Percentiles rank a stretch among this genome's conserved stretches.
These are phyloP conservation scores for Lactarius vividus DNA, from an alignment of 768 basidiomycete species.

Conservation along the genomic window DNA sequence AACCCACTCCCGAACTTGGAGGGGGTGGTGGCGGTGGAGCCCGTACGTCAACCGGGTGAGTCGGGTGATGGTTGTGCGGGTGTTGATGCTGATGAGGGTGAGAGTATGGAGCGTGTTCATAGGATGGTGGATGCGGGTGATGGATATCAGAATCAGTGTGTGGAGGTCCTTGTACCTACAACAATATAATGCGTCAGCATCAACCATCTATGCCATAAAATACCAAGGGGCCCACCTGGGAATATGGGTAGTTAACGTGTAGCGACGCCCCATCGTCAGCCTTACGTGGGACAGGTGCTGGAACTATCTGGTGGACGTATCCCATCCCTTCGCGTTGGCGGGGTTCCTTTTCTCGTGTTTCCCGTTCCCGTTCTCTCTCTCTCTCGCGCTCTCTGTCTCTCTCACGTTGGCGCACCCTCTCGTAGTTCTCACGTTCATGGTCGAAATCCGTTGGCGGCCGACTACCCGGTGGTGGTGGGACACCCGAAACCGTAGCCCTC, in stretches of 20 bases:
- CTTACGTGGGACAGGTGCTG: constrained; percentile 21
- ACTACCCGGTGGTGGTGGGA: constrained; percentile 24
- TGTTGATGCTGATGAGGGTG: constrained; percentile 18
- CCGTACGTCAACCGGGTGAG: constrained; percentile 11
- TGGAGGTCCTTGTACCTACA: constrained; percentile 6
- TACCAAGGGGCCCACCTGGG: background rate
- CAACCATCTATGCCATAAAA: background rate
- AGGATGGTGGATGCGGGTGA: constrained; percentile 19
- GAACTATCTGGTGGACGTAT: constrained; percentile 22
- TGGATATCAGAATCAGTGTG: constrained; percentile 13
- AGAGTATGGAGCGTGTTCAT: constrained; percentile 23
- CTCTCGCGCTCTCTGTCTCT: constrained; percentile 25
- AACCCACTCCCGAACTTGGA: constrained; percentile 14
- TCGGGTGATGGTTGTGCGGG: constrained; percentile 13
- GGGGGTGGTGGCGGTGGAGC: constrained; percentile 9
- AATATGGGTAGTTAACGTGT: constrained; percentile 12
- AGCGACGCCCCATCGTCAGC: constrained; percentile 19
- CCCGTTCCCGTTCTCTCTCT: constrained; percentile 28
- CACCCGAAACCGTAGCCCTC: constrained; percentile 12
- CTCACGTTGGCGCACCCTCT: constrained; percentile 31
- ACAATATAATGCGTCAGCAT: background rate
- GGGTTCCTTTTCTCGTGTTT: constrained; percentile 28
- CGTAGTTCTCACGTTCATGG: constrained; percentile 31
- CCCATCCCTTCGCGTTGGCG: constrained; percentile 32
- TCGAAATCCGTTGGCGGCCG: constrained; percentile 34